These are phyloP conservation scores for Yamadazyma nakazawae DNA, from an alignment of 805 yeast species.

Conservation along the genomic window DNA sequence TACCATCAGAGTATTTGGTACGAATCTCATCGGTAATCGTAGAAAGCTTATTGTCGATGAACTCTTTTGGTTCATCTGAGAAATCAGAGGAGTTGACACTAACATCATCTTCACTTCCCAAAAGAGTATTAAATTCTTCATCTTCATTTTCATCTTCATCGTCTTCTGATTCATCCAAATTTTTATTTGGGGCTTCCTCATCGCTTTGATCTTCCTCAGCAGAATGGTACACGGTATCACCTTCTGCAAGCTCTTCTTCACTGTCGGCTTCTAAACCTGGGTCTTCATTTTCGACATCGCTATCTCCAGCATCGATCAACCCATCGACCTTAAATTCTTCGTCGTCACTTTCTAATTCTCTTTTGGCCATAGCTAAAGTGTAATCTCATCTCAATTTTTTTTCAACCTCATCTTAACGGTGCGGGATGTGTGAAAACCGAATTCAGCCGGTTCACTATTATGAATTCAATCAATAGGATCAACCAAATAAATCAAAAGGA, in stretches of 20 bases:
- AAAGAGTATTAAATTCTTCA: conserved; percentile 58
- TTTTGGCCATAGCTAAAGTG: conserved; percentile 8
- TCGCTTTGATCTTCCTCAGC: conserved; percentile 23
- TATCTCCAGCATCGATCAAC: conserved; percentile 34
- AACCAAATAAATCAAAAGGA: conserved; percentile 65
- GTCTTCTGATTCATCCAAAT: not conserved
- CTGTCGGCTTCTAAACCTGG: conserved; percentile 22
- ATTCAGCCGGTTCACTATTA: conserved; percentile 6
- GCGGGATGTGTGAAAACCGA: conserved; percentile 8
- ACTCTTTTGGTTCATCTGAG: conserved; percentile 54
- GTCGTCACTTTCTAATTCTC: conserved; percentile 21
- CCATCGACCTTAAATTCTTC: conserved; percentile 36
- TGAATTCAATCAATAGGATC: conserved; percentile 43
- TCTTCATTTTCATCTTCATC: conserved; percentile 39
- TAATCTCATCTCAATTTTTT: conserved; percentile 11
- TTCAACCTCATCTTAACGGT: conserved; percentile 1
- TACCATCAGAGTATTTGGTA: conserved; percentile 72
- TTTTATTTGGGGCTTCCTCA: conserved; percentile 30
- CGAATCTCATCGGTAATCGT: conserved; percentile 30
- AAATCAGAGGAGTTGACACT: conserved; percentile 42
- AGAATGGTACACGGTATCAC: conserved; percentile 15
- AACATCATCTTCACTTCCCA: conserved; percentile 51
- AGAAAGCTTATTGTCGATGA: conserved; percentile 46
- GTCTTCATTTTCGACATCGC: conserved; percentile 29
- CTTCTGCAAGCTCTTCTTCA: conserved; percentile 3